Evolutionary conservation across 108 stramenopile genomes (phyloP).

Genomic region (Pseudonitzschia multistriata): DNA sequence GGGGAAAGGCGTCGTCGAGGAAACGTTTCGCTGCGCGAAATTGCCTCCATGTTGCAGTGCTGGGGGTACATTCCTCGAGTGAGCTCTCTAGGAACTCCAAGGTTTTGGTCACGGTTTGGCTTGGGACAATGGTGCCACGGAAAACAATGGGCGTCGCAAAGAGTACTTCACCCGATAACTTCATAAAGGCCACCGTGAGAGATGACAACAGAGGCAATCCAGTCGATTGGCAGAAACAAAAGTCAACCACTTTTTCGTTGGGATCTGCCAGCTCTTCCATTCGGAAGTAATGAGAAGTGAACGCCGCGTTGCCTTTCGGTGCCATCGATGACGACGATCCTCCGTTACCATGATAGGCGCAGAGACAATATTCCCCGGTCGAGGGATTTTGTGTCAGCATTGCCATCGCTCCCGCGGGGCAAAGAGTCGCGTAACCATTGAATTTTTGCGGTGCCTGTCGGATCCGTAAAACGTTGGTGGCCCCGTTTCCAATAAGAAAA

Average conservation of each 20-base stretch:
- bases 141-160: slow-evolving; percentile 71
- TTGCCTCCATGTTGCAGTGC: slow-evolving; percentile 34
- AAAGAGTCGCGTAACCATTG: slow-evolving; percentile 39
- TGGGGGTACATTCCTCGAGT: slow-evolving; percentile 27
- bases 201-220: slow-evolving; percentile 43
- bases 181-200: slow-evolving; percentile 54
- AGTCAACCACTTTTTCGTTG: slow-evolving; percentile 39
- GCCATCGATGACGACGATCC: background rate
- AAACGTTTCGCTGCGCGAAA: slow-evolving; percentile 34
- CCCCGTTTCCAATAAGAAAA: slow-evolving; percentile 31
- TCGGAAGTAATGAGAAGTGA: slow-evolving; percentile 19
- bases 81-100: slow-evolving; percentile 31
- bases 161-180: slow-evolving; percentile 51
- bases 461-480: slow-evolving; percentile 49
- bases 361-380: slow-evolving; percentile 28
- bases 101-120: slow-evolving; percentile 32
- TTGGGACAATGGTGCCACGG: slow-evolving; percentile 57
- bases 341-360: slow-evolving; percentile 38
- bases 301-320: slow-evolving; percentile 32
- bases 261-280: slow-evolving; percentile 38
- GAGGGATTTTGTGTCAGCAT: slow-evolving; percentile 37
- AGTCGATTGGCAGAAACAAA: slow-evolving; percentile 50
- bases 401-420: slow-evolving; percentile 39
- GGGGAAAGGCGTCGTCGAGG: slow-evolving; percentile 46
- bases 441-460: slow-evolving; percentile 56